phyloP scores from a whole-genome alignment of 495 filamentous ascomycete genomes.

The Neurospora sp. region DNA sequence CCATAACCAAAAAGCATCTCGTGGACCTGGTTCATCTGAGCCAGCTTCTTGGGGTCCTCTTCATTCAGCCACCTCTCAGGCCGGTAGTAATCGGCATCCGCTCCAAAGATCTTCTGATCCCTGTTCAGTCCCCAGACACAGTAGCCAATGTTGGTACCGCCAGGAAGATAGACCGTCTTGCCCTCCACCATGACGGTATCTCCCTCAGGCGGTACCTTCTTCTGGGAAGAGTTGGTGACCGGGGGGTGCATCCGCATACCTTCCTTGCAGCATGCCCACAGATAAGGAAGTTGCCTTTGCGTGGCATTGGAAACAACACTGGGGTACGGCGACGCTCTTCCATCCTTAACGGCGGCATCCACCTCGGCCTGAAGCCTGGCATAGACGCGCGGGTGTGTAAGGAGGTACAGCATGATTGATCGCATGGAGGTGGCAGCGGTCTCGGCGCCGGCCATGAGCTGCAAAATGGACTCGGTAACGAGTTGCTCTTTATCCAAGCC shows the following conservation, averaged over 20 bases:
- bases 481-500: conserved; percentile 31
- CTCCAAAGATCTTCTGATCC: conserved; percentile 31
- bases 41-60: conserved; percentile 8
- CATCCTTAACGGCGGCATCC: conserved; percentile 22
- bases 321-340: conserved; percentile 3
- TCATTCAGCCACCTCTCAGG: conserved; percentile 46
- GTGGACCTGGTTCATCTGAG: conserved; percentile 7
- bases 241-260: conserved; percentile 35
- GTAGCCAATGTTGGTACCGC: conserved; percentile 36
- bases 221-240: conserved; percentile 23
- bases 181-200: conserved; percentile 33
- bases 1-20: conserved; percentile 29
- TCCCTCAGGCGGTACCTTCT: conserved; percentile 35
- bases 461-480: conserved; percentile 27
- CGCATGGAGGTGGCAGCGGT: conserved; percentile 53
- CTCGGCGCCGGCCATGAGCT: conserved; percentile 41
- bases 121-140: conserved; percentile 17
- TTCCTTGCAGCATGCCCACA: conserved; percentile 40
- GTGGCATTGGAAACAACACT: conserved; percentile 26
- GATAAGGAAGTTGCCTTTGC: conserved; percentile 37
- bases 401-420: conserved; percentile 43
- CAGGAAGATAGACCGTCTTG: conserved; percentile 40
- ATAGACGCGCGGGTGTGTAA: conserved; percentile 37
- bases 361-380: conserved; percentile 48
- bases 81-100: conserved; percentile 35